Evolutionary conservation across 2,329 filamentous ascomycete species (phyloP).

Genomic region (Epichloe aotearoae): DNA sequence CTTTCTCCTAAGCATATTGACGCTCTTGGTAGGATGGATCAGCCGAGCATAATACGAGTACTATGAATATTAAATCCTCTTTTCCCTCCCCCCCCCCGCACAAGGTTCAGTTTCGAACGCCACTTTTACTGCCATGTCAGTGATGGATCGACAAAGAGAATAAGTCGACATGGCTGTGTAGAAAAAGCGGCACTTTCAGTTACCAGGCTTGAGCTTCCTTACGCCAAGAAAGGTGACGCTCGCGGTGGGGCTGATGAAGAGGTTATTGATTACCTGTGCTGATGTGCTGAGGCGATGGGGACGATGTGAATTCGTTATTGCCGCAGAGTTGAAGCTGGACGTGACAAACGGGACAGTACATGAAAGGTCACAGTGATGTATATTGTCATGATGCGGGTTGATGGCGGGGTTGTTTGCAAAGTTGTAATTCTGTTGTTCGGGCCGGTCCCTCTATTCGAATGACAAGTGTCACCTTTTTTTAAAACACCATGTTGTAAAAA

Average conservation of each 20-base stretch:
- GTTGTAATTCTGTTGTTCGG: no score
- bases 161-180: no score
- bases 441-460: no score
- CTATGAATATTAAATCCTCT: conserved; percentile 1
- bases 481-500: neutral
- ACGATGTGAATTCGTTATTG: neutral
- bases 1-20: conserved; percentile 5
- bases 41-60: conserved; percentile 1
- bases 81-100: neutral
- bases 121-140: neutral
- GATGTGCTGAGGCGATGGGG: conserved; percentile 5
- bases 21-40: conserved; percentile 1
- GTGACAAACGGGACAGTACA: no score
- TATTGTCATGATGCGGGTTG: no score
- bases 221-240: conserved; percentile 10
- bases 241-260: conserved; percentile 18
- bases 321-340: no score
- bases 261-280: conserved; percentile 7
- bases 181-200: neutral
- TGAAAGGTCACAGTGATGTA: no score
- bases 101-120: neutral
- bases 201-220: no score
- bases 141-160: no score
- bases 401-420: no score
- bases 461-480: no score